Base-by-base conservation (phyloP, 768 basidiomycete species). In the Erythrobasidium yunnanense region DNA sequence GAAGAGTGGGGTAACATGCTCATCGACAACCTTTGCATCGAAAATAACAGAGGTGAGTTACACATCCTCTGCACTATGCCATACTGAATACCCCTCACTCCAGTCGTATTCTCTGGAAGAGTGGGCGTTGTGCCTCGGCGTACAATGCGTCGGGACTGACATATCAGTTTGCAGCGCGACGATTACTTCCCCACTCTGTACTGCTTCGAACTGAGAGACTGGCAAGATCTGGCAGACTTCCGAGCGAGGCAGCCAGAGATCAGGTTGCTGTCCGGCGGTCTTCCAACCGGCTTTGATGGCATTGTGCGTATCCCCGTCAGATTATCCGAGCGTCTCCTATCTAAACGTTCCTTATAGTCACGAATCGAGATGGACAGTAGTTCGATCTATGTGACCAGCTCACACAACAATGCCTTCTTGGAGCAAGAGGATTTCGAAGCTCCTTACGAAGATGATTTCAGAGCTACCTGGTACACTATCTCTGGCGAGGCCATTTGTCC, bases 281-380 rank as follows among this genome's bases (percentile, higher is more conserved):
- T 63, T 13, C 60, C 60, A 15, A 63, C 60, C 25, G 60, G 60
- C 17, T 8, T 18, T 25, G 60, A 63, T 34, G 60, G 60, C 25
- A 63, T 63, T n/a, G 56, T 58, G 35, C 11, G 56, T 18, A 4
- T 8, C 17, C 22, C 8, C 20, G 20, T 32, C 34, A 32, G 54
- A 13, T 15, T 11, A 18, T 6, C 6, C 29, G 15, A 32, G 34
- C 18, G 22, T 6, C 11, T 11, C 15, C 15, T 6, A 22, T n/a
- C 6, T 34, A 27, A 38, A 33, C 30, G 23, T 4, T 4, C 18
- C 13, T 18, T 4, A 49, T 20, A 58, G 56, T 22, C 42, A 30
- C 60, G 60, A 6, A 20, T 63, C 15, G 60, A 63, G 38, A 63
- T 63, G 60, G 60, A 63, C 46, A 63, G 60, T 30, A 33, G 47